Percentiles rank a stretch among this genome's conserved stretches.
These are phyloP conservation scores for Spizellomyces sp. DNA, from an alignment of 192 early-diverging fungal species.

Conservation along the genomic window DNA sequence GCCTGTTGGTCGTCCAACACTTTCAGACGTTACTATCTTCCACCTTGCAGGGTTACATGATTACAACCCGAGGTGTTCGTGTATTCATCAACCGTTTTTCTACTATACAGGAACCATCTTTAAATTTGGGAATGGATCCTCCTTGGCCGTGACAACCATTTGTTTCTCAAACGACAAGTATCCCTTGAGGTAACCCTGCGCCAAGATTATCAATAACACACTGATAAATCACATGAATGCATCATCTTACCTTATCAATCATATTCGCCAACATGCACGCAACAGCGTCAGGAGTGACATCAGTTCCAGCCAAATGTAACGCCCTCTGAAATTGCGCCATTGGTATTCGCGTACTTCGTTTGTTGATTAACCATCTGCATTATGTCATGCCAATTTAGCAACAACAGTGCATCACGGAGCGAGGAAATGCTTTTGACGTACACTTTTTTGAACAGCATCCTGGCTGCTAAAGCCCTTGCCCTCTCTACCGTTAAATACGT, in stretches of 20 bases:
- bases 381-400: neutral
- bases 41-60: neutral
- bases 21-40: too few species aligned
- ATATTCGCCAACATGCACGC: constrained; percentile 88
- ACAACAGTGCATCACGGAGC: neutral
- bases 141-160: constrained; percentile 72
- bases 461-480: constrained; percentile 67
- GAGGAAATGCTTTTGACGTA: constrained; percentile 44
- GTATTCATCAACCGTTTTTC: neutral
- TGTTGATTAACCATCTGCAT: constrained; percentile 53
- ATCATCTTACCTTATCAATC: constrained; percentile 72
- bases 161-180: constrained; percentile 83
- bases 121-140: constrained; percentile 76
- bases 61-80: neutral
- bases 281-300: constrained; percentile 69
- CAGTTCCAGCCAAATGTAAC: constrained; percentile 58
- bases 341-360: constrained; percentile 57
- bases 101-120: constrained; percentile 14
- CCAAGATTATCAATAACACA: neutral
- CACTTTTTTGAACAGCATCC: constrained; percentile 79
- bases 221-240: neutral
- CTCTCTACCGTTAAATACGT: constrained; percentile 84
- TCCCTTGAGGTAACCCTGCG: constrained; percentile 79
- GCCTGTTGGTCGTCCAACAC: too few species aligned
- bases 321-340: constrained; percentile 68